Base-by-base conservation (phyloP, 2,329 filamentous ascomycete genomes). In the Podosphaera leucotricha region DNA sequence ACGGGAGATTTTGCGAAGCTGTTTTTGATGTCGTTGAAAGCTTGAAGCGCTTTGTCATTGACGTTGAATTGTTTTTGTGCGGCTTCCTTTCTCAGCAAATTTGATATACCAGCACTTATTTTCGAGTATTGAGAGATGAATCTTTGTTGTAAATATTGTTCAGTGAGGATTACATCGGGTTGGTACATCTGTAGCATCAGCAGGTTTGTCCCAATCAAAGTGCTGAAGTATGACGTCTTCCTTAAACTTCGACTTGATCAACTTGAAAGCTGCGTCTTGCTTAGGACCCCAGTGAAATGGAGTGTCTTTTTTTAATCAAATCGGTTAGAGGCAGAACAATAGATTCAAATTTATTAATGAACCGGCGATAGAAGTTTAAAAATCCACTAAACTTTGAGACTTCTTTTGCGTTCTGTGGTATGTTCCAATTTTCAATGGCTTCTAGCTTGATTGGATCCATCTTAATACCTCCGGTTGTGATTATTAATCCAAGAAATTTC, bases 401-500 rank as follows among this genome's bases (percentile, higher is more conserved):
- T 15, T 38, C 36, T 20, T 44, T 44, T 5, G 26, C 22, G n/a
- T 4, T 30, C 20, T 20, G 19, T 5, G 36, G 43, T 16, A n/a
- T 22, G 10, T 35, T 8, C 36, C 22, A 44, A 8, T 38, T 19
- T 20, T 28, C 18, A 28, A 44, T 38, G 2, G 36, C 15, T 28
- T 44, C 19, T 8, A 44, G 13, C 43, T 44, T 44, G 3, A 13
- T 6, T 11, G 7, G 22, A n/a, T 44, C 43, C 36, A 42, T 42
- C 10, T 33, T 28, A 6, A 42, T 42, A 18, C 24, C 22, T 42
- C 33, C 15, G 4, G 40, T 42, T 6, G 40, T 22, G n/a, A 42
- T 33, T 30, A 42, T 33, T 8, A 42, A n/a, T 3, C 40, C 40
- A 18, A 30, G 21, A 30, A 30, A 42, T n/a, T 42, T 42, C 6